Evolutionary conservation across 257 asterid genomes (phyloP), one percentile per base, ranked within the genome.

Genomic region (Anisodus tanguticus): DNA sequence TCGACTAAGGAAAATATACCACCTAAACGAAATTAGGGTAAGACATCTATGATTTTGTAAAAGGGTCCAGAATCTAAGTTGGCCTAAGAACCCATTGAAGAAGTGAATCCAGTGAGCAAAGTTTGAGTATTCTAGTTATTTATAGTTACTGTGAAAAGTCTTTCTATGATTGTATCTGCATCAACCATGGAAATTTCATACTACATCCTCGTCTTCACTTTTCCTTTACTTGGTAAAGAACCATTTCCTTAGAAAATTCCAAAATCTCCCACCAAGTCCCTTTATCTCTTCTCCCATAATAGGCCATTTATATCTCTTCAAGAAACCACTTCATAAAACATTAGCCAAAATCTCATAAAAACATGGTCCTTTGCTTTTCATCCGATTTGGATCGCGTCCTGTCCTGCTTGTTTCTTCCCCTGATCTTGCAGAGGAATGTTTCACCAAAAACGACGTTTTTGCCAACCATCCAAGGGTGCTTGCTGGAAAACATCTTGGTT

Each of bases 391-490:
- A 5, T 83, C 93, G 74, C 88, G 94, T 31, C 93, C 91, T 19
- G 93, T 87, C 53, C 91, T 95, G 8, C 88, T 94, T 41, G 84
- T 93, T 6, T 92, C 97, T 1, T 90, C 97, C 0, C 95, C 98
- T 0, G 82, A 92, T 3, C 87, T 90, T 0, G 97, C 83, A 0
- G 93, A 91, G 41, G 94, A 95, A 22, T 95, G 99, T 87, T 79
- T 95, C 79, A 91, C 91, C 63, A 87, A 84, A 53, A 90, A 95
- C 51, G 97, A 94, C 66, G 9, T 90, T 47, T 93, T 95, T 45
- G 99, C 98, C 6, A 95, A 95, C 84, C 85, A 97, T 66, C 97
- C 97, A 2, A 80, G 83, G 15, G 85, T 94, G 35, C 92, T 95
- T 9, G 91, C 93, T 15, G 99, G 98, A 19, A 89, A 89, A 31